Base-by-base conservation (phyloP, 257 asterid genomes). In the Solanum bulbocastanum region DNA sequence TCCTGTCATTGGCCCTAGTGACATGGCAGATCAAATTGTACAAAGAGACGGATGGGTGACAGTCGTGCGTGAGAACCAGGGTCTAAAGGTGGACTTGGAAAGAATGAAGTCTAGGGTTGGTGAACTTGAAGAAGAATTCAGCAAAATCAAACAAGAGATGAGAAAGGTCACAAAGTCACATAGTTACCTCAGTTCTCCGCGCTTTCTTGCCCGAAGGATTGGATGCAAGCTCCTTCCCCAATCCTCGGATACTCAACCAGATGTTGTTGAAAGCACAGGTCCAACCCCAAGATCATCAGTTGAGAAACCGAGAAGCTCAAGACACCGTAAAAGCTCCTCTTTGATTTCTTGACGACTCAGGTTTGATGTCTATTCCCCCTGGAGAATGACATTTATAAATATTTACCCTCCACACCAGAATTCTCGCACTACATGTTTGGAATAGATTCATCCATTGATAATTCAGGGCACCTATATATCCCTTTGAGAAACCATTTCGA, bases 31-130 rank as follows among this genome's bases (percentile, higher is more conserved):
- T 49, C 94, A 90, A 89, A 88, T 91, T 86, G 92, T 90, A 87
- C 98, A 91, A 89, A 90, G 97, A 91, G 99, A 95, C 8, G 96
- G 98, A 83, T 96, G 98, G 99, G 97, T 94, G 83, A 92, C 92
- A 1, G 97, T 94, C 33, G 96, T 94, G 65, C 98, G 94, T 5
- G 98, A 95, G 91, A 96, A 95, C 93, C 98, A 91, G 90, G 98
- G 86, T 74, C 91, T 97, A 36, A 96, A 93, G 91, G 97, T 89
- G 84, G 93, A 95, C 93, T 91, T 97, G 97, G 98, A 95, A 85
- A 93, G 94, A 87, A 95, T 97, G 99, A 93, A 93, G 83, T 93
- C 95, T 4, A 89, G 98, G 87, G 99, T 97, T 46, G 96, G 96
- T 87, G 99, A 96, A 88, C 93, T 97, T 20, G 99, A 95, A 90